Percentiles rank a stretch among this genome's conserved stretches.
Conservation (phyloP, 2,329 filamentous ascomycete genomes). For the Curvularia verruculosa region DNA sequence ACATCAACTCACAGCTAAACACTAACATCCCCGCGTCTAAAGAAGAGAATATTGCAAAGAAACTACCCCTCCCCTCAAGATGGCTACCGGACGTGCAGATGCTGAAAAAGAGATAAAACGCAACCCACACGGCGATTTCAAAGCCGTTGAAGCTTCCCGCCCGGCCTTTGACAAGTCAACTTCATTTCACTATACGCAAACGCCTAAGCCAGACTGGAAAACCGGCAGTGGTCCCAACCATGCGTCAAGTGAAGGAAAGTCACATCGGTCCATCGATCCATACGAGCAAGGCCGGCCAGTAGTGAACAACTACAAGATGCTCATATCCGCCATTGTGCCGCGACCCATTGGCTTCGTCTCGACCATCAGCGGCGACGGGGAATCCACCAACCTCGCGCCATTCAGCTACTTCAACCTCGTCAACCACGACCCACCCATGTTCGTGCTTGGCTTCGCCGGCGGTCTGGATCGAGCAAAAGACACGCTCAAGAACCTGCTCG, state of each 20-base stretch:
- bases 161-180: constrained; percentile 62
- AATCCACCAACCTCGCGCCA: constrained; percentile 76
- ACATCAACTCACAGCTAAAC: background rate
- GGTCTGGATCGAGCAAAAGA: constrained; percentile 73
- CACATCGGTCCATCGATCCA: constrained; percentile 81
- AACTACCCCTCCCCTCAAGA: constrained; percentile 1
- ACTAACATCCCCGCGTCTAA: background rate
- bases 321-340: constrained; percentile 83
- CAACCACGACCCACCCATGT: constrained; percentile 84
- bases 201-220: constrained; percentile 68
- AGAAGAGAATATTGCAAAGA: background rate
- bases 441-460: constrained; percentile 68
- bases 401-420: constrained; percentile 88
- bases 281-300: constrained; percentile 71
- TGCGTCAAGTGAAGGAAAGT: constrained; percentile 57
- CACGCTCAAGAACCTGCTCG: constrained; percentile 73
- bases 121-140: constrained; percentile 78
- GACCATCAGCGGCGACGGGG: constrained; percentile 66
- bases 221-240: constrained; percentile 70
- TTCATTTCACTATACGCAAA: constrained; percentile 65
- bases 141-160: constrained; percentile 69
- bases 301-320: constrained; percentile 84
- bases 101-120: constrained; percentile 59
- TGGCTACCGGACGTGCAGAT: constrained; percentile 49
- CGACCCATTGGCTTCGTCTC: constrained; percentile 75